Evolutionary conservation across 495 filamentous ascomycete species (phyloP), one percentile per base, ranked within the genome.

Genomic region (Xylaria flabelliformis): DNA sequence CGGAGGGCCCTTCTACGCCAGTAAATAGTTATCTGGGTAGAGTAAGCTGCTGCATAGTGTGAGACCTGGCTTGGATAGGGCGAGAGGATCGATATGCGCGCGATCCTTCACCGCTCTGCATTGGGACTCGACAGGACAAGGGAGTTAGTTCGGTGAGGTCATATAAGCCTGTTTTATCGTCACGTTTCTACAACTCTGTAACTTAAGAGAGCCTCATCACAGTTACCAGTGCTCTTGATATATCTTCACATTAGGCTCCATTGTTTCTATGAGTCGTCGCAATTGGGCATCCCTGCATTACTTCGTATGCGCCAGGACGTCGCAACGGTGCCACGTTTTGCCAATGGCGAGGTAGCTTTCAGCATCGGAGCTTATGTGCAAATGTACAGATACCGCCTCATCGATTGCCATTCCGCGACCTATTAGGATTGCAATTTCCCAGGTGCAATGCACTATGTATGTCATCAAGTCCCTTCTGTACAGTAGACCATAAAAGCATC

Each of bases 311-410:
- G 46, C 13, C 0, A 15, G 15, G 29, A 71, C n/a, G 44, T 32
- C 36, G 46, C 59, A 56, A 64, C 29, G 59, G 59, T 62, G 69
- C 69, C 69, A 71, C 69, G 69, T 71, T 46, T 34, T 46, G 21
- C 26, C 26, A 51, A 32, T 34, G 29, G 34, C 29, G 21, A 53
- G 32, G 61, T 44, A 70, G 51, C 39, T 61, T 42, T 70, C 56
- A 69, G 29, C 36, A 51, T 21, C 21, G 34, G 63, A 42, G 68
- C 44, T 50, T 29, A 21, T n/a, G 36, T n/a, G 32, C 42, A 41
- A 59, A 21, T 41, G 34, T 53, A 29, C 39, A 17, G 24, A 59
- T 34, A 64, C 56, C 29, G 58, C 68, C 44, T 64, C 58, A 70
- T 34, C 32, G 41, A 64, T 21, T 70, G 59, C 36, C 69, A 42